phyloP scores from a whole-genome alignment of 164 flowering plant genomes.

The Dillenia turbinata region DNA sequence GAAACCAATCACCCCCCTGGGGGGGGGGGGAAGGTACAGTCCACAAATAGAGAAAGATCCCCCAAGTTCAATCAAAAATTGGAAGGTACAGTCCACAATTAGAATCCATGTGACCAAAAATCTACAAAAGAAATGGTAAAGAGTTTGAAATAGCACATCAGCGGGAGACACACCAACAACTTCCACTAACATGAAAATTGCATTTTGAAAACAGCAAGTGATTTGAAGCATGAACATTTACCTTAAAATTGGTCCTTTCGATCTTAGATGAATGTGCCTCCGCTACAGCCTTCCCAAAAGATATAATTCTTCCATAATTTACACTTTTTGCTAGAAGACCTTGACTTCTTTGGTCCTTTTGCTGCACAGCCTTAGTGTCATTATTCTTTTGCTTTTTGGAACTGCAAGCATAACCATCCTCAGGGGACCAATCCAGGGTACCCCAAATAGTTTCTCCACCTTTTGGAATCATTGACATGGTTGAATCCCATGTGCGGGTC shows the following conservation, averaged over 20 bases:
- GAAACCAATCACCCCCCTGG: no score
- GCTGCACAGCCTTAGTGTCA: conserved; percentile 21
- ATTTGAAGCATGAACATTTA: conserved; percentile 17
- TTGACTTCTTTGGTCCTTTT: conserved; percentile 11
- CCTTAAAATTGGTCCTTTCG: conserved; percentile 70
- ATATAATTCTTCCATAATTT: conserved; percentile 78
- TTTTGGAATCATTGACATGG: conserved; percentile 97
- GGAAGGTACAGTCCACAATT: no score
- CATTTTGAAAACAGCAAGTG: no score
- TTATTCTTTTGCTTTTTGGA: conserved; percentile 37
- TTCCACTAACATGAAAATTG: no score
- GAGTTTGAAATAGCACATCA: no score
- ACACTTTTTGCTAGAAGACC: conserved; percentile 20
- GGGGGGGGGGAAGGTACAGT: no score
- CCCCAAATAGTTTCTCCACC: conserved; percentile 99
- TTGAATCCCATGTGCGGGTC: conserved; percentile 96
- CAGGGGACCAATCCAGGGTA: conserved; percentile 93
- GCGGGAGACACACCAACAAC: no score
- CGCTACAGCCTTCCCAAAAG: conserved; percentile 81
- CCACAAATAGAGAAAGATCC: no score
- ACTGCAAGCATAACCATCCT: conserved; percentile 47
- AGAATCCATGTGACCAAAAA: no score
- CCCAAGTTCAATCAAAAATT: no score
- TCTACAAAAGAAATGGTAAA: no score
- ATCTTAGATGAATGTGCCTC: conserved; percentile 54